A percentile compares a stretch with the other conserved stretches of the same genome.
phyloP scores from a whole-genome alignment of 768 basidiomycete genomes.

The Lanmaoa rubissima region DNA sequence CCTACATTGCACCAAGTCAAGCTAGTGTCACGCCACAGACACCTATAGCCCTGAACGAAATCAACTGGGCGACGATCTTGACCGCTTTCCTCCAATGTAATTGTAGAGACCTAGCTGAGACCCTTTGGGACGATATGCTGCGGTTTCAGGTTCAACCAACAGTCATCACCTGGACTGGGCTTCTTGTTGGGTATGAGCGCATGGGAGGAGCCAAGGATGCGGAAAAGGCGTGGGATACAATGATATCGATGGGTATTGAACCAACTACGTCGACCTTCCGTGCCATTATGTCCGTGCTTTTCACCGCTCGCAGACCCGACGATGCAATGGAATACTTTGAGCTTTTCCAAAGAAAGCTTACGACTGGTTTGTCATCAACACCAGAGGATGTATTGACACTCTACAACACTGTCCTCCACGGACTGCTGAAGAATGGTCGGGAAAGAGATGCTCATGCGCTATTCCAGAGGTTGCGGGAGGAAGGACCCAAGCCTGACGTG shows the following conservation, averaged over 20 bases:
- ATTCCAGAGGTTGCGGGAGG: slow-evolving; percentile 42
- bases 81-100: slow-evolving; percentile 58
- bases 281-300: slow-evolving; percentile 64
- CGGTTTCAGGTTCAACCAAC: slow-evolving; percentile 49
- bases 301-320: slow-evolving; percentile 47
- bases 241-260: slow-evolving; percentile 52
- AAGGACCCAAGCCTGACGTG: slow-evolving; percentile 65
- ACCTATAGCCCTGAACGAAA: slow-evolving; percentile 52
- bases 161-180: slow-evolving; percentile 64
- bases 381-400: slow-evolving; percentile 40
- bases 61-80: slow-evolving; percentile 65
- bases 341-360: slow-evolving; percentile 41
- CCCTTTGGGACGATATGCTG: slow-evolving; percentile 68
- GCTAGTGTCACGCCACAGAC: slow-evolving; percentile 37
- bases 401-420: slow-evolving; percentile 76
- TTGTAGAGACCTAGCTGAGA: slow-evolving; percentile 54
- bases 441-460: slow-evolving; percentile 41
- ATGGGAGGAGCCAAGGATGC: slow-evolving; percentile 52
- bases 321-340: slow-evolving; percentile 52
- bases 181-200: slow-evolving; percentile 61
- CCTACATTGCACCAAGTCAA: slow-evolving; percentile 51
- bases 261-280: slow-evolving; percentile 68
- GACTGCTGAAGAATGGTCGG: slow-evolving; percentile 50
- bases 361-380: slow-evolving; percentile 23
- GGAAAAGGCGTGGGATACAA: slow-evolving; percentile 59